These are phyloP conservation scores for Pharus latifolius DNA, from an alignment of 176 grass and related monocot genomes.

Conservation along the genomic window DNA sequence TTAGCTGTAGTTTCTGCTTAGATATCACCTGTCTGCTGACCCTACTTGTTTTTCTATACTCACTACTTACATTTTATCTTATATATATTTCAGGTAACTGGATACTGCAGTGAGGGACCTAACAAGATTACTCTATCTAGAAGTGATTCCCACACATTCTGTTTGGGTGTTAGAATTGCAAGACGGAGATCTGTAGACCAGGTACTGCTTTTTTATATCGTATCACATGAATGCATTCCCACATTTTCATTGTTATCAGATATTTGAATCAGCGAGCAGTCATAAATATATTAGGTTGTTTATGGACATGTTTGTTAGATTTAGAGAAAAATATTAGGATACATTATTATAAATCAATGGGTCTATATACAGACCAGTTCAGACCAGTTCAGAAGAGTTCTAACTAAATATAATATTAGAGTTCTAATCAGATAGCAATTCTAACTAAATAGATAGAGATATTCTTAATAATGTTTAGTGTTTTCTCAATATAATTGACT, in stretches of 20 bases:
- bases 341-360: no score
- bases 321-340: no score
- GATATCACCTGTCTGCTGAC: neutral
- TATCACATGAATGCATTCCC: neutral
- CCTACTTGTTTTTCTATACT: neutral
- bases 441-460: no score
- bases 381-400: constrained; percentile 2
- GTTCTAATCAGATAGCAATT: no score
- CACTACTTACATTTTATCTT: neutral
- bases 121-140: constrained; percentile 59
- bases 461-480: no score
- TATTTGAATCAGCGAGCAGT: neutral
- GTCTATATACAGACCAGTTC: no score
- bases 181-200: constrained; percentile 50
- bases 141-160: constrained; percentile 53
- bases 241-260: neutral
- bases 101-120: constrained; percentile 36
- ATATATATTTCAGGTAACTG: constrained; percentile 37
- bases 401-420: no score
- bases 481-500: no score
- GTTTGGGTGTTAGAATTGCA: constrained; percentile 66
- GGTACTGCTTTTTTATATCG: constrained; percentile 17
- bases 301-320: neutral
- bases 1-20: neutral
- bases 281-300: neutral